These are phyloP conservation scores for Trichoderma atrobrunneum DNA, from an alignment of 2,329 filamentous ascomycete genomes.

Conservation along the genomic window DNA sequence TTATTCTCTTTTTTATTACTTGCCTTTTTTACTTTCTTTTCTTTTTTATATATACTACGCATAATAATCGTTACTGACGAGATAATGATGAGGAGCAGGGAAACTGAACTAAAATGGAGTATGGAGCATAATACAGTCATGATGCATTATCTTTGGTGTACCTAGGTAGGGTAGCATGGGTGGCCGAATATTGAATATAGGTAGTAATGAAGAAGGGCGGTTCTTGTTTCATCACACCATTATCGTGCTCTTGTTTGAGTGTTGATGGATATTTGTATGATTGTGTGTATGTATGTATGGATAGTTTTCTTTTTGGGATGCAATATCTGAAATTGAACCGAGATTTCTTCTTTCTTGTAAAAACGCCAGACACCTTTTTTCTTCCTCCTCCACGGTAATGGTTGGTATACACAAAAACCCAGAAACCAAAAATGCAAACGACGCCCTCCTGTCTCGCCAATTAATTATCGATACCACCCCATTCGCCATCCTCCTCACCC, in stretches of 20 bases:
- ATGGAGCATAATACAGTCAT: background rate
- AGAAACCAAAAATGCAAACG: background rate
- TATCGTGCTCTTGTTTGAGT: background rate
- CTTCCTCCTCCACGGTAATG: background rate
- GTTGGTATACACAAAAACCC: background rate
- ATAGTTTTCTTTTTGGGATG: background rate
- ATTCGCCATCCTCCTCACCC: conserved; percentile 47
- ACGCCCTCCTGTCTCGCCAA: background rate
- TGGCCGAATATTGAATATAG: background rate
- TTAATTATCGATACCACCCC: conserved; percentile 65
- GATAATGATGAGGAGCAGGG: conserved; percentile 3
- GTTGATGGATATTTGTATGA: background rate
- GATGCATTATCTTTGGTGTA: background rate
- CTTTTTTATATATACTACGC: background rate
- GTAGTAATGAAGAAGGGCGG: background rate
- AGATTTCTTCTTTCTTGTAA: background rate
- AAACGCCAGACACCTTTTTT: conserved; percentile 26
- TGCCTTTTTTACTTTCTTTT: background rate
- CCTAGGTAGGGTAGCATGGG: background rate
- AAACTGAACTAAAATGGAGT: background rate
- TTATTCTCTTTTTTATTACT: background rate
- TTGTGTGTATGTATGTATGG: background rate
- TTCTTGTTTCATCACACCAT: background rate
- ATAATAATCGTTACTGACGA: background rate
- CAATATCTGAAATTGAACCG: background rate